These are phyloP conservation scores for Xylariaceae sp. DNA, from an alignment of 2,329 filamentous ascomycete genomes.

Conservation along the genomic window DNA sequence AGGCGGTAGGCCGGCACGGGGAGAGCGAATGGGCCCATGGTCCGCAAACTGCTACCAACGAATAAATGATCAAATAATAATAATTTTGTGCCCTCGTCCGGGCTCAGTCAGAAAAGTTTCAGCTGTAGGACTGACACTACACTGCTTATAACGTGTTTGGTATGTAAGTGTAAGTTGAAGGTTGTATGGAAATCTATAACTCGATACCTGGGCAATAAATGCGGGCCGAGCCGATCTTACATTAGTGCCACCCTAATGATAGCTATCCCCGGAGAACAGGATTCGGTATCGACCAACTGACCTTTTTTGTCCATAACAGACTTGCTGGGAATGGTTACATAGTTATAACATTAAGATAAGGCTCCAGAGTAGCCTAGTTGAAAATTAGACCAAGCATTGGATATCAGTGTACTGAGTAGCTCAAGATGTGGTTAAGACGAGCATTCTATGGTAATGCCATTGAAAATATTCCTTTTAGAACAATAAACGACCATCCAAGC, in stretches of 20 bases:
- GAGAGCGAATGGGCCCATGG: conserved; percentile 36
- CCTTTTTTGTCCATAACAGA: no score
- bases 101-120: neutral
- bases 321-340: no score
- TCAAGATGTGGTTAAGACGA: no score
- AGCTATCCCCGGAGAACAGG: neutral
- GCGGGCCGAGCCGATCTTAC: conserved; percentile 24
- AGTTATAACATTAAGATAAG: no score
- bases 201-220: conserved; percentile 1
- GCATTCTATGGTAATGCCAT: no score
- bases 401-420: no score
- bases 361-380: no score
- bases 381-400: no score
- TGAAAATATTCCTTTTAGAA: no score
- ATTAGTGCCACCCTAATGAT: conserved; percentile 8
- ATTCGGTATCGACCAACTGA: neutral
- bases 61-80: neutral
- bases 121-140: neutral
- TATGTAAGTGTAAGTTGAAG: neutral
- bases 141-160: neutral
- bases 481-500: no score
- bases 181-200: neutral
- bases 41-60: neutral
- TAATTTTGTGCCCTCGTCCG: neutral
- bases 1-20: conserved; percentile 33